phyloP scores from a whole-genome alignment of 768 basidiomycete species.

The Hirschioporus abietinus region DNA sequence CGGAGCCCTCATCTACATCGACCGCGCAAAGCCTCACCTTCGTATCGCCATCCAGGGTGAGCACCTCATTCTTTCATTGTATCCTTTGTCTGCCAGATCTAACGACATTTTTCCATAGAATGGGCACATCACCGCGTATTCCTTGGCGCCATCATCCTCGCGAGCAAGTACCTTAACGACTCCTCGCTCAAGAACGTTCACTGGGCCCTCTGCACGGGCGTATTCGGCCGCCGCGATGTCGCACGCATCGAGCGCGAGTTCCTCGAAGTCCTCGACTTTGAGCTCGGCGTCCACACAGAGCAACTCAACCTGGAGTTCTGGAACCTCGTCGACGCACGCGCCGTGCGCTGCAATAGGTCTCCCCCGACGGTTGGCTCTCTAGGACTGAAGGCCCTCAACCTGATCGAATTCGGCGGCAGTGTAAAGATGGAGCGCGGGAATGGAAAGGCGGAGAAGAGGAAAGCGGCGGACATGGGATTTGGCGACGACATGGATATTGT shows the following conservation, averaged over 20 bases:
- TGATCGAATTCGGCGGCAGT: background rate
- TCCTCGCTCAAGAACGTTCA: constrained; percentile 88
- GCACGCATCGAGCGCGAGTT: constrained; percentile 81
- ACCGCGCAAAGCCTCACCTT: constrained; percentile 71
- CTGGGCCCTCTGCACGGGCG: constrained; percentile 81
- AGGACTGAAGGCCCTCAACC: background rate
- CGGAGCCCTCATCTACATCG: constrained; percentile 69
- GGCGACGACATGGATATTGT: background rate
- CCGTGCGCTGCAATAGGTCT: background rate
- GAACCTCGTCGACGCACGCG: background rate
- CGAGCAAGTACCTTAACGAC: constrained; percentile 89
- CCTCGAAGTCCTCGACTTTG: constrained; percentile 73
- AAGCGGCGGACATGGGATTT: background rate
- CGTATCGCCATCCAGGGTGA: constrained; percentile 63
- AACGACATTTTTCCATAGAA: constrained; percentile 25
- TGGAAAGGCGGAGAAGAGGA: background rate
- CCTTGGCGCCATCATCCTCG: constrained; percentile 82
- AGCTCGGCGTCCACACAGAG: constrained; percentile 57
- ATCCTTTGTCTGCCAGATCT: background rate
- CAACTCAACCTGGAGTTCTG: constrained; percentile 33
- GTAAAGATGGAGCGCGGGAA: background rate
- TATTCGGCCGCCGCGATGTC: constrained; percentile 77
- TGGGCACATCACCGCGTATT: constrained; percentile 91
- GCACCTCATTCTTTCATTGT: background rate
- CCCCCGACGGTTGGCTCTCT: background rate